A percentile compares a stretch with the other conserved stretches of the same genome.
Conservation (phyloP, 257 asterid genomes). For the Verbascum thapsus region DNA sequence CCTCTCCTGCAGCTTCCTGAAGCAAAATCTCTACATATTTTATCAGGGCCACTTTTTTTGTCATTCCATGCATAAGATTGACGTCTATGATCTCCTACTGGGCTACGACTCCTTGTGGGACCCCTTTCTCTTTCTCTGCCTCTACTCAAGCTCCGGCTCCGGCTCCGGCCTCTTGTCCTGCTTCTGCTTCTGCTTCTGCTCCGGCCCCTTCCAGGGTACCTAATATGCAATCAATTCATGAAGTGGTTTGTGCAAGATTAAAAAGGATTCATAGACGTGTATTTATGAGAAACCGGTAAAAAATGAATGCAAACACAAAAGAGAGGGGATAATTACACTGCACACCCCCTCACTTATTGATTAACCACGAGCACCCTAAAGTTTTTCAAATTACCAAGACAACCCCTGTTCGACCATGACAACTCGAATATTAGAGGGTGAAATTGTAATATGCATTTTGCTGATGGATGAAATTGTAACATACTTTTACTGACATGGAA, state of each 20-base stretch:
- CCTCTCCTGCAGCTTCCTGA: slow-evolving; percentile 75
- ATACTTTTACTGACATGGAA: too few relatives aligned
- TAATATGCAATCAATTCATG: slow-evolving; percentile 4
- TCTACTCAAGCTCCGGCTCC: slow-evolving; percentile 44
- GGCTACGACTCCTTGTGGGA: slow-evolving; percentile 61
- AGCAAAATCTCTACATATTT: slow-evolving; percentile 64
- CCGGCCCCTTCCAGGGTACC: slow-evolving; percentile 49
- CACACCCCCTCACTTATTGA: too few relatives aligned
- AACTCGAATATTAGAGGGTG: too few relatives aligned
- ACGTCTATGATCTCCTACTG: slow-evolving; percentile 48
- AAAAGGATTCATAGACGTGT: too few relatives aligned
- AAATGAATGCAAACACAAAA: background rate
- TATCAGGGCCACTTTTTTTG: slow-evolving; percentile 51
- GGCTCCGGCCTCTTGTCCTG: slow-evolving; percentile 38
- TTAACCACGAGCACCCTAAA: too few relatives aligned
- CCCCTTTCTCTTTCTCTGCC: slow-evolving; percentile 42
- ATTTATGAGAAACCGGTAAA: background rate
- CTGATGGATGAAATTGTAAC: too few relatives aligned
- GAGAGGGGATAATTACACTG: too few relatives aligned
- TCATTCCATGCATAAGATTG: slow-evolving; percentile 63
- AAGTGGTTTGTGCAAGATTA: background rate
- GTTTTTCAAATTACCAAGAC: too few relatives aligned
- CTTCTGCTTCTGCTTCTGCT: slow-evolving; percentile 41
- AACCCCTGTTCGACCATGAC: too few relatives aligned
- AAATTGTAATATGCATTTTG: too few relatives aligned